phyloP scores from a whole-genome alignment of 805 yeast genomes.

The Teunomyces panamensis region DNA sequence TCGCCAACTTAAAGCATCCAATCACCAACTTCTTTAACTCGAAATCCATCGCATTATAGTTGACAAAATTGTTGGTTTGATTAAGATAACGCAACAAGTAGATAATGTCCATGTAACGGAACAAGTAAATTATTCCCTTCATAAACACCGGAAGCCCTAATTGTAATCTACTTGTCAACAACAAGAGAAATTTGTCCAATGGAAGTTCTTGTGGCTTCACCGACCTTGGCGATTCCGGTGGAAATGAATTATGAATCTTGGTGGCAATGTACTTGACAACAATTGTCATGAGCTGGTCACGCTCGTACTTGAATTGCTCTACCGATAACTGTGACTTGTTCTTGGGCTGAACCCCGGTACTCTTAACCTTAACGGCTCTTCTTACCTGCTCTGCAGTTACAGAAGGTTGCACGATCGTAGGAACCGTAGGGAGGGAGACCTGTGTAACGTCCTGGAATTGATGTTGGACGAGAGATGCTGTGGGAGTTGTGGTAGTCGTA shows the following conservation, averaged over 20 bases:
- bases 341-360: background rate
- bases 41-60: slow-evolving; percentile 43
- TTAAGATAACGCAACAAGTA: slow-evolving; percentile 43
- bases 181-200: slow-evolving; percentile 37
- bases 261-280: slow-evolving; percentile 42
- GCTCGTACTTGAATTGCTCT: slow-evolving; percentile 27
- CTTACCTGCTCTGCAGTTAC: slow-evolving; percentile 20
- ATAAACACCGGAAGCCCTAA: slow-evolving; percentile 35
- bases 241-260: slow-evolving; percentile 42
- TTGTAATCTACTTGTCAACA: slow-evolving; percentile 36
- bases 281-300: slow-evolving; percentile 39
- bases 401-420: slow-evolving; percentile 7
- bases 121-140: slow-evolving; percentile 41
- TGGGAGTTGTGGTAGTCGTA: background rate
- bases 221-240: slow-evolving; percentile 33
- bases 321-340: slow-evolving; percentile 6
- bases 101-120: slow-evolving; percentile 46
- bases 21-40: slow-evolving; percentile 38
- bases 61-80: slow-evolving; percentile 44
- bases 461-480: background rate
- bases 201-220: slow-evolving; percentile 29
- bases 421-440: background rate
- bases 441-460: background rate
- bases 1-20: slow-evolving; percentile 40
- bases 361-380: slow-evolving; percentile 15